phyloP scores from a whole-genome alignment of 2,329 filamentous ascomycete genomes.

The Periconia sp. region DNA sequence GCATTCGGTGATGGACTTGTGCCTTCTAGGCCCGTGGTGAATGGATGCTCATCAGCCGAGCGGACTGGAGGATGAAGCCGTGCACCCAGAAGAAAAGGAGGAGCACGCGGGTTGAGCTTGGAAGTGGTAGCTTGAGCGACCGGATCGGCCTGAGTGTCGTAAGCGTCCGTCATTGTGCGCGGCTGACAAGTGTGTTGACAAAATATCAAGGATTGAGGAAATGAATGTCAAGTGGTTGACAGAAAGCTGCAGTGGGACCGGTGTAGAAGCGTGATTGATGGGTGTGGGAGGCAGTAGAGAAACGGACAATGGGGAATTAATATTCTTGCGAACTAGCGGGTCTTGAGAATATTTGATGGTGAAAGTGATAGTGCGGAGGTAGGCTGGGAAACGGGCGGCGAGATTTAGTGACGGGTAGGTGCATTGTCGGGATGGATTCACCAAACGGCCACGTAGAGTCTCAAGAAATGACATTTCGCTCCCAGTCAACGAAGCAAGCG shows the following conservation, averaged over 20 bases:
- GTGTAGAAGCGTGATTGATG: no score
- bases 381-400: no score
- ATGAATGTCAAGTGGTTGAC: no score
- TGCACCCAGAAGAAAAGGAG: slow-evolving; percentile 8
- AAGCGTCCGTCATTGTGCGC: background rate
- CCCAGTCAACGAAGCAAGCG: no score
- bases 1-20: no score
- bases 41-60: no score
- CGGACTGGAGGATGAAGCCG: slow-evolving; percentile 2
- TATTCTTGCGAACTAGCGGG: background rate
- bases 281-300: background rate
- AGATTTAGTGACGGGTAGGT: no score
- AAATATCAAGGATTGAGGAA: background rate
- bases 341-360: background rate
- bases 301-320: background rate
- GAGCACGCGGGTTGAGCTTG: slow-evolving; percentile 8
- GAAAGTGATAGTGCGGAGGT: background rate
- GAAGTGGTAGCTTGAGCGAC: background rate
- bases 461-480: background rate
- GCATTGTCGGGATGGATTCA: no score
- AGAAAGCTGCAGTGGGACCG: no score
- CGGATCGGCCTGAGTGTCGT: background rate
- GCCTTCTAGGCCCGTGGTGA: no score
- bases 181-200: background rate
- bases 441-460: no score